Conservation (phyloP, 2,329 filamentous ascomycete species). For the Alternaria sp. region DNA sequence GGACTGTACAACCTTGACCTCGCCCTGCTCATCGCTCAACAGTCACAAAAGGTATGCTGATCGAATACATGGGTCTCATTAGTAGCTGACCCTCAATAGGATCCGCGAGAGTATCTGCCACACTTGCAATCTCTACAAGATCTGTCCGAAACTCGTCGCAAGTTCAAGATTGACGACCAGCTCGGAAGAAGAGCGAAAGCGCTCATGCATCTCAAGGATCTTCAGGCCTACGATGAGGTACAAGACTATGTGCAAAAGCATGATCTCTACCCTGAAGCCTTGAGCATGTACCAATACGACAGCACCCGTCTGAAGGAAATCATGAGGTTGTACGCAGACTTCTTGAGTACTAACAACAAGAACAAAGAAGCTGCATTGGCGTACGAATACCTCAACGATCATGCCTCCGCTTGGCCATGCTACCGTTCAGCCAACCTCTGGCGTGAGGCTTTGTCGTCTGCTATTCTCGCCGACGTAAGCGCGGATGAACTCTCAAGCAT, state of each 20-base stretch:
- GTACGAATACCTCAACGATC: conserved; percentile 84
- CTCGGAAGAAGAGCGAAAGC: conserved; percentile 79
- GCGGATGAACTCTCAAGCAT: conserved; percentile 68
- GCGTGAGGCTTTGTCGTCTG: conserved; percentile 87
- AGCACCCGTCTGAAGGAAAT: conserved; percentile 68
- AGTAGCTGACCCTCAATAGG: conserved; percentile 49
- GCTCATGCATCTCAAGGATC: conserved; percentile 73
- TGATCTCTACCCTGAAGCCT: conserved; percentile 75
- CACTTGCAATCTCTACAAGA: conserved; percentile 88
- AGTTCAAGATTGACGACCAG: conserved; percentile 88
- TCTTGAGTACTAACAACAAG: conserved; percentile 75
- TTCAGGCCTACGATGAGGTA: conserved; percentile 79
- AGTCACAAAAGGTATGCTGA: conserved; percentile 74
- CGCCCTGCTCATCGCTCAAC: conserved; percentile 87
- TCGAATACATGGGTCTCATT: neutral
- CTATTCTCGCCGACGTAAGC: conserved; percentile 67
- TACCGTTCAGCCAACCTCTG: conserved; percentile 87
- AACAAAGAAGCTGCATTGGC: conserved; percentile 88
- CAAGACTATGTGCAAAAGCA: conserved; percentile 80
- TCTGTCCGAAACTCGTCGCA: conserved; percentile 71
- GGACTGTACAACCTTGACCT: conserved; percentile 92
- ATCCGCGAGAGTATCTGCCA: conserved; percentile 92
- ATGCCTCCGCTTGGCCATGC: conserved; percentile 75
- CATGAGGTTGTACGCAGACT: conserved; percentile 78
- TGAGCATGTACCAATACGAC: conserved; percentile 86